Evolutionary conservation across 768 basidiomycete species (phyloP).

Genomic region (Russula abietina): DNA sequence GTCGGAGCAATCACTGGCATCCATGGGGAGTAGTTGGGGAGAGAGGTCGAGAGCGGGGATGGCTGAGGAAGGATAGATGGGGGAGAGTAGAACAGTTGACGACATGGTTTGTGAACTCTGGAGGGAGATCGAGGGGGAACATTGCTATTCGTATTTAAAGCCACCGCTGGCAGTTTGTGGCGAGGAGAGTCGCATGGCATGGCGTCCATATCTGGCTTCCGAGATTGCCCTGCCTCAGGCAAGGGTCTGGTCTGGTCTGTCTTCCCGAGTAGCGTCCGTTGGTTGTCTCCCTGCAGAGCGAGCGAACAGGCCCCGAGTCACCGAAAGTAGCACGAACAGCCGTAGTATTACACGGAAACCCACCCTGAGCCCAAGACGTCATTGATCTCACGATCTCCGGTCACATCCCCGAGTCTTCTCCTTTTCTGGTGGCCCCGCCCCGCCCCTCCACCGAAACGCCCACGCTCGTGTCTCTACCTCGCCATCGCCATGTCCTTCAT

Average conservation of each 20-base stretch:
- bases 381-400: conserved; percentile 12
- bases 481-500: background rate
- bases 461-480: background rate
- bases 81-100: conserved; percentile 6
- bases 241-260: background rate
- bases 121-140: background rate
- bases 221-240: background rate
- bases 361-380: conserved; percentile 21
- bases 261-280: conserved; percentile 1
- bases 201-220: background rate
- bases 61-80: conserved; percentile 15
- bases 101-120: conserved; percentile 1
- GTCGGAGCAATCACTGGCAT: conserved; percentile 22
- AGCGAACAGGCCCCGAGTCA: conserved; percentile 14
- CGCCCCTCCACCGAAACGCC: background rate
- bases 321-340: background rate
- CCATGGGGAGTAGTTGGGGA: conserved; percentile 16
- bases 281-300: background rate
- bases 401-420: background rate
- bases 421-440: background rate
- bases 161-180: background rate
- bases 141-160: conserved; percentile 23
- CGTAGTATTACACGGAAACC: background rate
- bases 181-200: background rate
- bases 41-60: conserved; percentile 19